Evolutionary conservation across 805 yeast genomes (phyloP).

Genomic region (Saccharomycopsis fibuligera): DNA sequence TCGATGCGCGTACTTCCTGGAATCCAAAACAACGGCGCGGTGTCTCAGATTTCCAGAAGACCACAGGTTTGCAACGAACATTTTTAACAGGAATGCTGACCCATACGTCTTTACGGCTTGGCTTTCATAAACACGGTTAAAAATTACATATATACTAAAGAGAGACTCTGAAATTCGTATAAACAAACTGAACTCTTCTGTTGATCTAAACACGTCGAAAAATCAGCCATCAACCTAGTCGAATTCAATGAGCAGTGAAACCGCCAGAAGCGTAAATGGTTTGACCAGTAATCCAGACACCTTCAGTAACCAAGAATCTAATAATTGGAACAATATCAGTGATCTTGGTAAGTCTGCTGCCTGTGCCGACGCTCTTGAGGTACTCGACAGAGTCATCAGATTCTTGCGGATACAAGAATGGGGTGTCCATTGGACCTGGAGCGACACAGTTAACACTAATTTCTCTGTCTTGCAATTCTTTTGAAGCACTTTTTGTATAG

Average conservation of each 20-base stretch:
- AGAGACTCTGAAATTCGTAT: no score
- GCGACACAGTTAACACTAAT: slow-evolving; percentile 52
- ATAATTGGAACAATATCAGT: slow-evolving; percentile 60
- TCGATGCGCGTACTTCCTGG: no score
- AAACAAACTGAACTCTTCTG: no score
- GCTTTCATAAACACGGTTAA: no score
- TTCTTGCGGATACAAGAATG: slow-evolving; percentile 59
- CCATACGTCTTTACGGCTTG: no score
- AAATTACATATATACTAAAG: no score
- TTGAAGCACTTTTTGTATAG: slow-evolving; percentile 47
- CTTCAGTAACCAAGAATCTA: slow-evolving; percentile 54
- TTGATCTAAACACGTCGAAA: no score
- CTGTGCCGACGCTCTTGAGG: slow-evolving; percentile 46
- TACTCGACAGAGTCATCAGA: slow-evolving; percentile 43
- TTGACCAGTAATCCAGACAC: slow-evolving; percentile 68
- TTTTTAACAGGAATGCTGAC: no score
- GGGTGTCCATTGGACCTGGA: slow-evolving; percentile 66
- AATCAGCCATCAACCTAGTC: no score
- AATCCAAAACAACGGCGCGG: no score
- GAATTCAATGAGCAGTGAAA: slow-evolving; percentile 58
- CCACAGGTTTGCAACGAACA: no score
- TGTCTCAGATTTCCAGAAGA: no score
- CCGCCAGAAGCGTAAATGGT: slow-evolving; percentile 61
- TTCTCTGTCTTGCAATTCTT: slow-evolving; percentile 41
- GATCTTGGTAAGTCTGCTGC: slow-evolving; percentile 48